Evolutionary conservation across 129 eudicot species (phyloP).

Genomic region (Calendula officinalis): DNA sequence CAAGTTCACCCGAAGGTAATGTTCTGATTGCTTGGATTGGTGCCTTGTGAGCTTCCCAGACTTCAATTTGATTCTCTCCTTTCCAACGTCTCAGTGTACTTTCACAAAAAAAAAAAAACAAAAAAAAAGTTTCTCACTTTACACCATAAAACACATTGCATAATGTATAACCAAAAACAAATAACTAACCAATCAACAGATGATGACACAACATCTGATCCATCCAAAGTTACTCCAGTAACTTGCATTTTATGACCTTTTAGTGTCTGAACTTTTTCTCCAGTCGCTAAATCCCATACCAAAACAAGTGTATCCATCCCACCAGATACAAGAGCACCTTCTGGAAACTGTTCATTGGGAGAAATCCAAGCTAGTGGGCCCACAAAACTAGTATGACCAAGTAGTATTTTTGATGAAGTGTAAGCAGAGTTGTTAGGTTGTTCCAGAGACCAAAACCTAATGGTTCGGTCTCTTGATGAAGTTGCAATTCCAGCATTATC

Average conservation of each 20-base stretch:
- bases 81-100: constrained; percentile 95
- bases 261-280: constrained; percentile 67
- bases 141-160: constrained; percentile 13
- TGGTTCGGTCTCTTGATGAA: constrained; percentile 88
- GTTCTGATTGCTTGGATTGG: constrained; percentile 77
- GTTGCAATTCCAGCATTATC: constrained; percentile 84
- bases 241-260: constrained; percentile 89
- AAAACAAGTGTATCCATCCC: constrained; percentile 90
- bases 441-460: constrained; percentile 79
- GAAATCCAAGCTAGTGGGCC: constrained; percentile 87
- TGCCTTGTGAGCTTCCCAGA: constrained; percentile 82
- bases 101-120: constrained; percentile 17
- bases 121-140: neutral
- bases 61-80: constrained; percentile 66
- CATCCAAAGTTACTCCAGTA: constrained; percentile 75
- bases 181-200: constrained; percentile 79
- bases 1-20: constrained; percentile 84
- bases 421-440: constrained; percentile 46
- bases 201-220: constrained; percentile 68
- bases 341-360: constrained; percentile 74
- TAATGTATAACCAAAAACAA: neutral
- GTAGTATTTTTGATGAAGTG: constrained; percentile 55
- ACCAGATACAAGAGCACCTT: constrained; percentile 89
- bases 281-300: constrained; percentile 78
- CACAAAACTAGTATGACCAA: constrained; percentile 95